Conservation (phyloP, 495 filamentous ascomycete species). For the Aeminium ludgeri region DNA sequence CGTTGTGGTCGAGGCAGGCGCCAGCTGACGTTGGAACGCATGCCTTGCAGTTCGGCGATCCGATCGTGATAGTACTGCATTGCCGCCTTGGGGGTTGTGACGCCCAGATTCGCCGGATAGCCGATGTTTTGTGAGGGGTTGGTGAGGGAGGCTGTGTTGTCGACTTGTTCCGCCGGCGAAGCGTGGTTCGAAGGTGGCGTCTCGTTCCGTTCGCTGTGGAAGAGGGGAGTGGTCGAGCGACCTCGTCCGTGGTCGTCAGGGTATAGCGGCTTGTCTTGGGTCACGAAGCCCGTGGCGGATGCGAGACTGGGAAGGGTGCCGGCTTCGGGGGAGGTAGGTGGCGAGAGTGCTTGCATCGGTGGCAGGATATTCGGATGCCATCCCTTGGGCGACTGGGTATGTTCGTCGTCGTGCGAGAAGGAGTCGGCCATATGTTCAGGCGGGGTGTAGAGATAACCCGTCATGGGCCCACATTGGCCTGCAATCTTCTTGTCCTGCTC, state of each 20-base stretch:
- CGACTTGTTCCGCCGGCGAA: not conserved
- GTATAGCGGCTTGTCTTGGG: constrained; percentile 4
- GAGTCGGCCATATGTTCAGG: constrained; percentile 3
- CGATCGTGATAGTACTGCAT: constrained; percentile 1
- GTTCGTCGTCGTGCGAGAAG: constrained; percentile 3
- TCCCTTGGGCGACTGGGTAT: not conserved
- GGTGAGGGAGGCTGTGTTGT: not conserved
- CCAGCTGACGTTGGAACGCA: not conserved
- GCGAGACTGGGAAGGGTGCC: not conserved
- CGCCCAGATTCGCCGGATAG: not conserved
- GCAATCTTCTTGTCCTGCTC: too few relatives aligned
- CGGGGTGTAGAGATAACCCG: constrained; percentile 10
- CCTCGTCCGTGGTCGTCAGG: not conserved
- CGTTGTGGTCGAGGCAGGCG: not conserved
- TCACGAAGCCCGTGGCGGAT: not conserved
- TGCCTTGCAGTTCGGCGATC: not conserved
- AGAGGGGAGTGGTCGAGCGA: not conserved
- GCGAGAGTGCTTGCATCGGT: constrained; percentile 4
- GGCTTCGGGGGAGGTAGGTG: constrained; percentile 7
- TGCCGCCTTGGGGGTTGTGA: not conserved
- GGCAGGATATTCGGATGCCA: not conserved
- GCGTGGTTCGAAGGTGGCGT: not conserved
- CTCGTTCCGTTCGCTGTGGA: constrained; percentile 1
- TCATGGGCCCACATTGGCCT: not conserved
- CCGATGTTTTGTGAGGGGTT: not conserved